Base-by-base conservation (phyloP, 2,329 filamentous ascomycete species). In the Botrytis cinerea region DNA sequence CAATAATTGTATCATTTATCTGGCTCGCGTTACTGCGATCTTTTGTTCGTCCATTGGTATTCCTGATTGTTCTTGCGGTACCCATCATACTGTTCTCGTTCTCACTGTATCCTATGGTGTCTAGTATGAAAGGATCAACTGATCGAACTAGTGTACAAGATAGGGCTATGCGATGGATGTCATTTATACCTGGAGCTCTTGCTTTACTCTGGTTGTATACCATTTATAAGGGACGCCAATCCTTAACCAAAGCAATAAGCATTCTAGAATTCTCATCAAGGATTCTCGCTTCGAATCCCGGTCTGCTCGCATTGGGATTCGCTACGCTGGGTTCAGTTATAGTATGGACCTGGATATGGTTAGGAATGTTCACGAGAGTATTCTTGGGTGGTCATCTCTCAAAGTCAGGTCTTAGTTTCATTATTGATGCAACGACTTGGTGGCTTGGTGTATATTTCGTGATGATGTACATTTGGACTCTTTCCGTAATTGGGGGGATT, bases 391-490 rank as follows among this genome's bases (percentile, higher is more conserved):
- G 96, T 0, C 92, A 95, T 82, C 90, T 95, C 76, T 90, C 90
- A 18, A 90, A 89, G n/a, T 78, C 79, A 32, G 73, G 80, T 25
- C 89, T 87, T 74, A 84, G 81, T 32, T 98, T 97, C 83, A 88
- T 97, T 79, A 94, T 98, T 80, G 92, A 94, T 80, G 85, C 92
- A 28, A 94, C 93, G 74, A 97, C 92, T 79, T 98, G 95, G 95
- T 97, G 94, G 93, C 86, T 99, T 5, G 96, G 93, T n/a, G 87
- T 90, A 38, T 97, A 91, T 81, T 99, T 98, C 83, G 89, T 98
- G 77, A 84, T 98, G 74, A 92, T 98, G 85, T 98, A 98, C 82
- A 90, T 98, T 78, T 99, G 96, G 96, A 96, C 94, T 0, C 86
- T 98, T 60, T 92, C 93, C 3, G 89, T 98, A 73, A 90, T 97